Base-by-base conservation (phyloP, 2,329 filamentous ascomycete species). In the Beauveria brongniartii region DNA sequence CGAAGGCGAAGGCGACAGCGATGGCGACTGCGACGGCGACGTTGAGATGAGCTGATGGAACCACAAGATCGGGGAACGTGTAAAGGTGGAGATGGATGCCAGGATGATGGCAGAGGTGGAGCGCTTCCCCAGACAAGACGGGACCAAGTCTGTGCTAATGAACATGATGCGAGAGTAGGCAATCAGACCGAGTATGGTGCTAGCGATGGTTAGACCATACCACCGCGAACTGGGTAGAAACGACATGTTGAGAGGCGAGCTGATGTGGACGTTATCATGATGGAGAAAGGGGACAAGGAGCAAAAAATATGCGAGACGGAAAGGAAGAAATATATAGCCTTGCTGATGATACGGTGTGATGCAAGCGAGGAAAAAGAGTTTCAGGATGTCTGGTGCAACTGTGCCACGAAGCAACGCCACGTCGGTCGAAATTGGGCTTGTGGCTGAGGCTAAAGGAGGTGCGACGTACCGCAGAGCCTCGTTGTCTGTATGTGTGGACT, bases 41-140 rank as follows among this genome's bases (percentile, higher is more conserved):
- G 40, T 28, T 9, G 18, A 43, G 40, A 55, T 18, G 52, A 56
- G 43, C 28, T 56, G 54, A 56, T 48, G 44, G n/a, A 56, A 46
- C 53, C 41, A 34, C n/a, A 43, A 56, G 54, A 37, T 46, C 54
- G 54, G 18, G 16, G 41, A 56, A 18, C 8, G 28, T 26, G 54
- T 30, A 22, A 46, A 48, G 43, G 54, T 56, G 54, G 54, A 56
- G 54, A 56, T 56, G 54, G 54, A 48, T 24, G 43, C 26, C 7
- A 48, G 28, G 44, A 56, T 26, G 54, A 56, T 37, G 43, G 54
- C 43, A 14, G 43, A 26, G 54, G 54, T 56, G 54, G 54, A 56
- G 43, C 54, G 54, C 18, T 56, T 56, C 54, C 54, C 54, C 54
- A 37, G 54, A 56, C 14, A 20, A 30, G 54, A 56, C 26, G 43